Percentiles rank a stretch among this genome's conserved stretches.
These are phyloP conservation scores for Croton laevigatus DNA, from an alignment of 441 rosid genomes.

Conservation along the genomic window DNA sequence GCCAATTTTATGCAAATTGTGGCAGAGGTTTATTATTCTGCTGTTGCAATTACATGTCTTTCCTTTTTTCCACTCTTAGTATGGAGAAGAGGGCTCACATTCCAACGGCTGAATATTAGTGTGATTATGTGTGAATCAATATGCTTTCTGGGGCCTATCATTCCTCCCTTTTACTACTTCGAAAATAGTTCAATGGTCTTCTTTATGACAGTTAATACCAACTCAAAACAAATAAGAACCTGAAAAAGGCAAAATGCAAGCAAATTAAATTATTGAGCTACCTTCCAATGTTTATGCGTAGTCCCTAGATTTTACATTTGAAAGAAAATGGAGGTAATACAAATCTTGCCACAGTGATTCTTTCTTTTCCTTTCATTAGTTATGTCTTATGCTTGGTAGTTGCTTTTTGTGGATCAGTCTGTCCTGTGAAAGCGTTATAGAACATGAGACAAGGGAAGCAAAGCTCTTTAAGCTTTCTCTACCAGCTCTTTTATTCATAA, in stretches of 20 bases:
- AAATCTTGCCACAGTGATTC: neutral
- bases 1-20: constrained; percentile 20
- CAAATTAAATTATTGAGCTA: neutral
- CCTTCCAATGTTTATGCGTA: neutral
- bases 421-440: neutral
- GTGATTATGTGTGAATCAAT: neutral
- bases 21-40: neutral
- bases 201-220: neutral
- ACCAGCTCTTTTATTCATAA: neutral
- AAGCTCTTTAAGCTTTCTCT: neutral
- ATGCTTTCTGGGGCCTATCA: neutral
- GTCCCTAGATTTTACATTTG: neutral
- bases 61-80: neutral
- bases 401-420: neutral
- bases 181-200: neutral
- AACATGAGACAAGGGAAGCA: neutral
- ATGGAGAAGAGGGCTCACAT: neutral
- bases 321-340: neutral
- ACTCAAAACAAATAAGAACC: neutral
- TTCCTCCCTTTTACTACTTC: neutral
- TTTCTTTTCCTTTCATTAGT: neutral
- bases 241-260: neutral
- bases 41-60: neutral
- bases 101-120: neutral
- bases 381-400: neutral